phyloP scores from a whole-genome alignment of 805 yeast species.

The Candida suzukii region DNA sequence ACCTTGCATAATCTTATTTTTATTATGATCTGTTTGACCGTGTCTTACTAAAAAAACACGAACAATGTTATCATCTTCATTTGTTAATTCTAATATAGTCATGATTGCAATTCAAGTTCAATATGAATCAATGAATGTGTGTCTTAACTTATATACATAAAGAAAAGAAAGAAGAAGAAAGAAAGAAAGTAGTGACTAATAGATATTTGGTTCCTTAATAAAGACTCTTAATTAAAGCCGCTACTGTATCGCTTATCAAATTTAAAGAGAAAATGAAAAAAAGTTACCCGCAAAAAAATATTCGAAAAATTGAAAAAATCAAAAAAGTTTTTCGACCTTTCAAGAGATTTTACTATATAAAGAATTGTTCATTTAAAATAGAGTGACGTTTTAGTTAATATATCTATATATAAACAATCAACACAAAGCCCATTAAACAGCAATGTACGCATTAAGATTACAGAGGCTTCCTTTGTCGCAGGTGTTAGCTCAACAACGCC shows the following conservation, averaged over 20 bases:
- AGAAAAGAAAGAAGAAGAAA: too few species aligned
- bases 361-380: too few species aligned
- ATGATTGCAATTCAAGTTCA: too few species aligned
- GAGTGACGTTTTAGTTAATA: neutral
- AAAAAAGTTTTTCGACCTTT: neutral
- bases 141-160: too few species aligned
- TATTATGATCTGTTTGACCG: slow-evolving; percentile 77
- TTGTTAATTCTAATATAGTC: slow-evolving; percentile 14
- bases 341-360: too few species aligned
- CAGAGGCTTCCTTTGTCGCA: neutral
- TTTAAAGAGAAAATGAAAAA: neutral
- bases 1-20: slow-evolving; percentile 67
- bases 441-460: neutral
- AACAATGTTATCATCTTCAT: slow-evolving; percentile 10
- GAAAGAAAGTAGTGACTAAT: too few species aligned
- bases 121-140: too few species aligned
- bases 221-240: too few species aligned
- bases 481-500: neutral
- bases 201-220: too few species aligned
- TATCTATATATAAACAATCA: neutral
- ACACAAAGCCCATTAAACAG: neutral
- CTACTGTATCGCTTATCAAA: too few species aligned
- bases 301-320: neutral
- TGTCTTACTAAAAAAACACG: slow-evolving; percentile 64
- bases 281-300: neutral